These are phyloP conservation scores for Neofusicoccum parvum DNA, from an alignment of 2,329 filamentous ascomycete species.

Conservation along the genomic window DNA sequence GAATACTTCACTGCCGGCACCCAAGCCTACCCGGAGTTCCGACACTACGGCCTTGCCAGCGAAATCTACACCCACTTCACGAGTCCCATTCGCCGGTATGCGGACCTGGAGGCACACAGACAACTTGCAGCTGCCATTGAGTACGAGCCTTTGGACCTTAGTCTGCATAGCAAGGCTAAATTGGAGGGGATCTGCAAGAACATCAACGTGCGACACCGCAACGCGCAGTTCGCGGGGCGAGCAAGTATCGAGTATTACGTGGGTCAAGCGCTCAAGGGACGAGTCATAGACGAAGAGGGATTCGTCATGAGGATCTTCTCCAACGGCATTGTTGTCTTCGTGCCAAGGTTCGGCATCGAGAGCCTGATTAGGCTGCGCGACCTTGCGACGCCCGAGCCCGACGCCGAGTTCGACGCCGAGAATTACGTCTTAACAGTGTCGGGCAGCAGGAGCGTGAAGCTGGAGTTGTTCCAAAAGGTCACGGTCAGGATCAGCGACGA, in stretches of 20 bases:
- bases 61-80: constrained; percentile 99
- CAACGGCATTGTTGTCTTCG: constrained; percentile 96
- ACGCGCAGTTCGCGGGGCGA: constrained; percentile 91
- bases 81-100: constrained; percentile 93
- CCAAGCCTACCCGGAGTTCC: constrained; percentile 90
- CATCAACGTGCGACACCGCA: constrained; percentile 96
- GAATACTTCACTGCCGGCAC: constrained; percentile 98
- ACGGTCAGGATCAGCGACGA: constrained; percentile 86
- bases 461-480: constrained; percentile 93
- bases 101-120: constrained; percentile 91
- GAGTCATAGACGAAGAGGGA: constrained; percentile 77
- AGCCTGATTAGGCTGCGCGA: constrained; percentile 85
- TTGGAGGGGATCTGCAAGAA: constrained; percentile 96
- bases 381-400: constrained; percentile 73
- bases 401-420: constrained; percentile 82
- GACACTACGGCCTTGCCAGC: constrained; percentile 93
- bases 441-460: constrained; percentile 57
- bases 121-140: constrained; percentile 95
- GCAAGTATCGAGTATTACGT: constrained; percentile 98
- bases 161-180: constrained; percentile 77
- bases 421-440: constrained; percentile 72
- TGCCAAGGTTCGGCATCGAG: constrained; percentile 94
- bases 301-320: constrained; percentile 97
- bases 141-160: constrained; percentile 83
- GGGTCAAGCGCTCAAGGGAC: constrained; percentile 86